These are phyloP conservation scores for Endoconidiophora polonica DNA, from an alignment of 2,329 filamentous ascomycete species.

Conservation along the genomic window DNA sequence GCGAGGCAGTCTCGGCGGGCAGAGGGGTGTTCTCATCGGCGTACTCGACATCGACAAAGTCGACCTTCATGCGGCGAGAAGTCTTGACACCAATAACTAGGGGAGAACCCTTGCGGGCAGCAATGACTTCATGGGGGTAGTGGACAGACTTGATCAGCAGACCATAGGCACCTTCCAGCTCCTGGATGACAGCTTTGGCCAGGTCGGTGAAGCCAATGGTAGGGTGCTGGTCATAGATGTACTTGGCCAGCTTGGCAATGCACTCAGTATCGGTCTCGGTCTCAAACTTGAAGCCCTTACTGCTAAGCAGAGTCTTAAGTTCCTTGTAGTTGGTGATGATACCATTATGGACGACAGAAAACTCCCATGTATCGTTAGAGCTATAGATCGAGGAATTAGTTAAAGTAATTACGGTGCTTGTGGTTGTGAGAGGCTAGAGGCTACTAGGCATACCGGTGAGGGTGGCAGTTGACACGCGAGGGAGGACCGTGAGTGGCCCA, in stretches of 20 bases:
- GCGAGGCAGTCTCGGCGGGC: slow-evolving; percentile 82
- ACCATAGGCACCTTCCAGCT: slow-evolving; percentile 95
- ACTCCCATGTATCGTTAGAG: slow-evolving; percentile 91
- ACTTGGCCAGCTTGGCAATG: slow-evolving; percentile 97
- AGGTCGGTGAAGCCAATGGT: slow-evolving; percentile 91
- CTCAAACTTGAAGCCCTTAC: slow-evolving; percentile 97
- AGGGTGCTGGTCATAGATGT: slow-evolving; percentile 88
- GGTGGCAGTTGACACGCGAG: slow-evolving; percentile 91
- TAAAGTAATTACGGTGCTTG: background rate
- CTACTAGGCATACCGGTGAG: slow-evolving; percentile 58
- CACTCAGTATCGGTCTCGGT: slow-evolving; percentile 98
- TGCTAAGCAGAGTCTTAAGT: slow-evolving; percentile 77
- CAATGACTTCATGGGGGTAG: slow-evolving; percentile 95
- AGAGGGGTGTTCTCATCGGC: slow-evolving; percentile 70
- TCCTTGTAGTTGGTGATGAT: slow-evolving; percentile 99
- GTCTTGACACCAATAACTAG: slow-evolving; percentile 92
- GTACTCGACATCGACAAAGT: slow-evolving; percentile 98
- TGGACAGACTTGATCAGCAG: slow-evolving; percentile 95
- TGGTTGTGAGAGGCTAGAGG: background rate
- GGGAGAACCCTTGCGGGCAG: slow-evolving; percentile 94
- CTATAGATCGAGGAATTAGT: slow-evolving; percentile 27
- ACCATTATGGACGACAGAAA: slow-evolving; percentile 95
- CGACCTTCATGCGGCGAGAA: slow-evolving; percentile 98
- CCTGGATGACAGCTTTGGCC: slow-evolving; percentile 93
- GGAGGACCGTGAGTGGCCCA: slow-evolving; percentile 97